Evolutionary conservation across 139 green algal species (phyloP).

Genomic region (Chlamydomonas incerta): DNA sequence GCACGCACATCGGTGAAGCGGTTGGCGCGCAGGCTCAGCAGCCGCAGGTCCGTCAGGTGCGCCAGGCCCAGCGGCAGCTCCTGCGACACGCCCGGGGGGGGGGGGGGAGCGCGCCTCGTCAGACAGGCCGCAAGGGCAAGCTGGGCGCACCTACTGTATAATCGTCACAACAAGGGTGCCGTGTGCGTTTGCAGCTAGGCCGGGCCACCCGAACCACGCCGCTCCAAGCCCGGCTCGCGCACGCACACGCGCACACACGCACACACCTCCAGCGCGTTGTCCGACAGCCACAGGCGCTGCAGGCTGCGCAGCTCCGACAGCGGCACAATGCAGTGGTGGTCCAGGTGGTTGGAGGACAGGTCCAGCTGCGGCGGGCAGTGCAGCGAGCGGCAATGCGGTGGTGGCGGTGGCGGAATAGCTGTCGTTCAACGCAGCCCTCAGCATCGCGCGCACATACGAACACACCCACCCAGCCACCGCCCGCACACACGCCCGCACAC

Average conservation of each 20-base stretch:
- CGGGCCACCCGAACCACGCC: too few species aligned
- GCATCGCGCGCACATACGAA: too few species aligned
- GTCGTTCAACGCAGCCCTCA: neutral
- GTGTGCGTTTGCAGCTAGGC: too few species aligned
- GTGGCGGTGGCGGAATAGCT: neutral
- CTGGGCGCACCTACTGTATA: too few species aligned
- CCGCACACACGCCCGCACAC: too few species aligned
- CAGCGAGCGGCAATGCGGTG: neutral
- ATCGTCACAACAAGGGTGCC: too few species aligned
- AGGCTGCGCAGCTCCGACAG: conserved; percentile 15
- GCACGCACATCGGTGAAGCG: conserved; percentile 8
- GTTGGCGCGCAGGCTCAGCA: conserved; percentile 26
- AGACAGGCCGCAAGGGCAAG: too few species aligned
- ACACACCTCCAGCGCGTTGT: conserved; percentile 28
- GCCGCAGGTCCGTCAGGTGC: neutral
- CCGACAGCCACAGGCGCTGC: conserved; percentile 6
- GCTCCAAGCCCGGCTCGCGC: too few species aligned
- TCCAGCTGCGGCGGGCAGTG: conserved; percentile 2
- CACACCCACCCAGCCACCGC: neutral
- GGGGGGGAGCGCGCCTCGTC: too few species aligned
- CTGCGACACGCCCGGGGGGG: too few species aligned
- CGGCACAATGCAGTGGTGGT: conserved; percentile 19
- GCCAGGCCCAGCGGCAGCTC: conserved; percentile 22
- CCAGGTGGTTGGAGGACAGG: conserved; percentile 26
- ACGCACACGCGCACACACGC: too few species aligned